Base-by-base conservation (phyloP, 257 asterid species). In the Avicennia marina region DNA sequence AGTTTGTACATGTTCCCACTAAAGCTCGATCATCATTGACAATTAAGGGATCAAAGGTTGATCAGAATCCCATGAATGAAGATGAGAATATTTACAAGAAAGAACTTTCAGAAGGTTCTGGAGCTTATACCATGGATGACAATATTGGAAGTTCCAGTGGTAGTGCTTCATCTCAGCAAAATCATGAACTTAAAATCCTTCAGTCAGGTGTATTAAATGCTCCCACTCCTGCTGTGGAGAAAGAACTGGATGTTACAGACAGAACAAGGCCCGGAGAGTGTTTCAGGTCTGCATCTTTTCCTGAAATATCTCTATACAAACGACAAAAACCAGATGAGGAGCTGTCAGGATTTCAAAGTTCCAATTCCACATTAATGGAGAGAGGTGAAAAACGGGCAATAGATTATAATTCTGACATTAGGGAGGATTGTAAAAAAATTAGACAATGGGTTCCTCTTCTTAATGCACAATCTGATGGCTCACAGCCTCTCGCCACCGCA, bases 1-100 rank as follows among this genome's bases (percentile, higher is more conserved):
- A 70, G 64, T 83, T 83, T 75, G 78, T 53, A 2, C 80, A 82
- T 16, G 75, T 88, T 69, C 86, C 87, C 38, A 85, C 89, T 17
- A 82, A 73, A 82, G 74, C 90, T 27, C 94, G 87, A 40, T 80
- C 98, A 41, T 75, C 91, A 0, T 51, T 81, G 71, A 64, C 78
- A 61, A 39, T 20, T 34, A 79, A 81, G 74, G 72, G 71, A 62
- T 53, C 75, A 21, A 87, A 72, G 74, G 65, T 61, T 64, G 80
- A 70, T 25, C 67, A 53, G 50, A 70, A 63, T 61, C 69, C 74
- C 58, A 26, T 53, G 51, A 44, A 53, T 46, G 79, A 75, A 65
- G 74, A 67, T 59, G 75, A 59, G 47, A 67, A 51, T 53, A 34
- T 45, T 45, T 62, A 39, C 65, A 74, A 54, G 62, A 69, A 65